Evolutionary conservation across 73 alveolate genomes (phyloP).

Genomic region (Paramecium pentaurelia): DNA sequence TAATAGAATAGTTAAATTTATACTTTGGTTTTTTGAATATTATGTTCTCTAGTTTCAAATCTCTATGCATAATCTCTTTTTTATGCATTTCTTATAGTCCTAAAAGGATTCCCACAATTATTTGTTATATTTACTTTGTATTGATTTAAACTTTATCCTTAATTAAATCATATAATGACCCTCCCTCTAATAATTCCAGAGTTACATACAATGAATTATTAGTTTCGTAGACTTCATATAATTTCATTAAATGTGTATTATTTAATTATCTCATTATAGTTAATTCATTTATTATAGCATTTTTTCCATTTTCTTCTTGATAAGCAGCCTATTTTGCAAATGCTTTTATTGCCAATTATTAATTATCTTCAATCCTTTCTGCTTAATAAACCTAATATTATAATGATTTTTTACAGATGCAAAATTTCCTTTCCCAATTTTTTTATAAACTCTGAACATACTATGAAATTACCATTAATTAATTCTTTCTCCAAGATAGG

Average conservation of each 20-base stretch:
- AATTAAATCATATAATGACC: conserved; percentile 9
- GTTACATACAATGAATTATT: not conserved
- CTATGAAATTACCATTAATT: conserved; percentile 45
- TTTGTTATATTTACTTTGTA: not conserved
- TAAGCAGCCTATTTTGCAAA: conserved; percentile 46
- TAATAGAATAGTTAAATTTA: not conserved
- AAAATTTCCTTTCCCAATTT: conserved; percentile 42
- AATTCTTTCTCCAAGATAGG: not conserved
- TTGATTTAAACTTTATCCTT: not conserved
- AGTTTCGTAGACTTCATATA: conserved; percentile 25
- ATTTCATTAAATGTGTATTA: conserved; percentile 1
- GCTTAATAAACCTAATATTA: conserved; percentile 33
- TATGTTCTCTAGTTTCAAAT: conserved; percentile 4
- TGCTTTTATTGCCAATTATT: conserved; percentile 52
- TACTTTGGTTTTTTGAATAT: not conserved
- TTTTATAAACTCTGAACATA: conserved; percentile 40
- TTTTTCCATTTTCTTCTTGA: conserved; percentile 55
- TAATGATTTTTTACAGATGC: not conserved
- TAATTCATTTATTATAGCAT: conserved; percentile 18
- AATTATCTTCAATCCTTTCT: conserved; percentile 49
- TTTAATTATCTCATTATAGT: not conserved
- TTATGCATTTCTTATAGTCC: conserved; percentile 1
- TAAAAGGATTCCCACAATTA: not conserved
- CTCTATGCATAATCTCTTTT: conserved; percentile 45
- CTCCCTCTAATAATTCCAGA: conserved; percentile 19